Conservation (phyloP, 1,284 basidiomycete genomes). For the Cryptococcus sp. region DNA sequence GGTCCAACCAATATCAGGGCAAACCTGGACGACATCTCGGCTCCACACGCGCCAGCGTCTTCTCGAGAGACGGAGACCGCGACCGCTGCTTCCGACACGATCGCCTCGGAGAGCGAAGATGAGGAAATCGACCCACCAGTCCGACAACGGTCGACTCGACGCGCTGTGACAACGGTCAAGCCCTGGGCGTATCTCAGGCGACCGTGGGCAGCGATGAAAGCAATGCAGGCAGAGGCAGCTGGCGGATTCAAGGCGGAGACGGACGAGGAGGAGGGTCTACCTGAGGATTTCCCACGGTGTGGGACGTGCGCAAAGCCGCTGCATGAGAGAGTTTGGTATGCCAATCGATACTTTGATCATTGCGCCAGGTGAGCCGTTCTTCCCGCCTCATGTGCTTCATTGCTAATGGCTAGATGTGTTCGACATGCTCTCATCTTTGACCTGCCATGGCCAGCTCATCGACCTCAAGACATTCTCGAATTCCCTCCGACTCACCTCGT, state of each 20-base stretch:
- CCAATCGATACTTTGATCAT: conserved; percentile 32
- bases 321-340: conserved; percentile 34
- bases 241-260: background rate
- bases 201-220: conserved; percentile 7
- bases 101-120: conserved; percentile 5
- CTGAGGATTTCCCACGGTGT: conserved; percentile 29
- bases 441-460: conserved; percentile 38
- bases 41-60: too few relatives aligned
- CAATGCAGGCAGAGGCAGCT: background rate
- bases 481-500: conserved; percentile 36
- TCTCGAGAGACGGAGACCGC: too few relatives aligned
- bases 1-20: too few relatives aligned
- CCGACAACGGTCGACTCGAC: conserved; percentile 17
- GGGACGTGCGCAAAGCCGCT: conserved; percentile 35
- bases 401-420: conserved; percentile 26
- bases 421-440: conserved; percentile 42
- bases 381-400: background rate
- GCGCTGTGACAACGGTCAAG: conserved; percentile 25
- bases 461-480: conserved; percentile 22
- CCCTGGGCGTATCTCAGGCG: conserved; percentile 23
- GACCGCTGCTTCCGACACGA: conserved; percentile 3
- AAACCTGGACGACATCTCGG: too few relatives aligned
- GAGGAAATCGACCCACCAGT: conserved; percentile 14
- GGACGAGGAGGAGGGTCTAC: conserved; percentile 16
- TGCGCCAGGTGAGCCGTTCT: conserved; percentile 24